phyloP scores from a whole-genome alignment of 1,284 basidiomycete genomes.

The Cryptococcus floricola region DNA sequence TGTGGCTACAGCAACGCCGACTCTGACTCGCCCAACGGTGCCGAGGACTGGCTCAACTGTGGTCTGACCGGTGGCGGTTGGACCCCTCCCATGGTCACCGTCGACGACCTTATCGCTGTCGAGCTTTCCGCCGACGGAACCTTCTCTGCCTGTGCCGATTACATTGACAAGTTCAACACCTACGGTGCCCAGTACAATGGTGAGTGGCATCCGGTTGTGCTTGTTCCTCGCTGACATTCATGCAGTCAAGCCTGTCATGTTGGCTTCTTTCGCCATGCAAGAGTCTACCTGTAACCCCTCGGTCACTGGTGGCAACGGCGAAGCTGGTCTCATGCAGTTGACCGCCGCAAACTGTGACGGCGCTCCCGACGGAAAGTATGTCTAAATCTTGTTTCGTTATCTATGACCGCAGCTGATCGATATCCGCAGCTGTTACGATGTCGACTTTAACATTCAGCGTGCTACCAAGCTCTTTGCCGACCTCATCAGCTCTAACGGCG shows the following conservation, averaged over 20 bases:
- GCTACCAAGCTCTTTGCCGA: constrained; percentile 32
- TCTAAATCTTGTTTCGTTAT: background rate
- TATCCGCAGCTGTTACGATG: constrained; percentile 30
- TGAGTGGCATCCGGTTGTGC: constrained; percentile 34
- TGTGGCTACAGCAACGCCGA: constrained; percentile 36
- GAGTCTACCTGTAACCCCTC: constrained; percentile 67
- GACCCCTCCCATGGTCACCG: constrained; percentile 49
- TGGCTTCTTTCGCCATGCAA: constrained; percentile 81
- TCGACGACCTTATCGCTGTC: constrained; percentile 56
- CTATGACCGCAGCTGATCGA: background rate
- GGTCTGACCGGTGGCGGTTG: constrained; percentile 54
- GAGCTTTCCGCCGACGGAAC: constrained; percentile 59
- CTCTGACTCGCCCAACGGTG: constrained; percentile 64
- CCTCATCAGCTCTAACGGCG: constrained; percentile 56
- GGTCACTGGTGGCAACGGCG: constrained; percentile 70
- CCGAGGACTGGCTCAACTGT: constrained; percentile 73
- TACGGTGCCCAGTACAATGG: constrained; percentile 57
- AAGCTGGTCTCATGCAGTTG: constrained; percentile 80
- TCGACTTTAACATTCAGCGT: constrained; percentile 58
- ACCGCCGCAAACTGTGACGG: constrained; percentile 68
- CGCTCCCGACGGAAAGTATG: constrained; percentile 21
- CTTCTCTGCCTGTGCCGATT: constrained; percentile 62
- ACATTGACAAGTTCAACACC: constrained; percentile 60
- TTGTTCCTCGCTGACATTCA: background rate
- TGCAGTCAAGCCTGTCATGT: constrained; percentile 63